Conservation (phyloP, 2,329 filamentous ascomycete species). For the Westerdykella sp. region DNA sequence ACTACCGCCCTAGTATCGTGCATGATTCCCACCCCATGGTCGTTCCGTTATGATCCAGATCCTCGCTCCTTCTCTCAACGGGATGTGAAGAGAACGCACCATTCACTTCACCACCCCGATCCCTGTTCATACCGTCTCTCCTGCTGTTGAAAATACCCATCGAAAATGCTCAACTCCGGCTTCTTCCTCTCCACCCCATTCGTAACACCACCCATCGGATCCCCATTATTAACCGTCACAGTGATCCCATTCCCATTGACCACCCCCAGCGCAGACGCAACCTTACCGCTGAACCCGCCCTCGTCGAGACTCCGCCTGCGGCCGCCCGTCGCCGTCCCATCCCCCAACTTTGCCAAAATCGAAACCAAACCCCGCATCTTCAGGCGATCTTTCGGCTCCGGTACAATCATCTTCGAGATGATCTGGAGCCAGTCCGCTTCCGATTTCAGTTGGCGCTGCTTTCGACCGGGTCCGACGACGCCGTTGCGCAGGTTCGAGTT, state of each 20-base stretch:
- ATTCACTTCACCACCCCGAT: constrained; percentile 1
- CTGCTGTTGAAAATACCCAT: constrained; percentile 33
- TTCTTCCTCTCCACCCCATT: constrained; percentile 12
- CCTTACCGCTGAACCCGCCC: constrained; percentile 29
- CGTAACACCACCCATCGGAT: neutral
- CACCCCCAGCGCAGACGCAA: constrained; percentile 15
- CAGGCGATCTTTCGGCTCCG: constrained; percentile 29
- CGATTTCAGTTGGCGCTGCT: constrained; percentile 27
- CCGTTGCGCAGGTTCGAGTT: constrained; percentile 27
- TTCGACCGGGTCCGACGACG: constrained; percentile 23
- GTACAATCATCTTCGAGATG: constrained; percentile 32
- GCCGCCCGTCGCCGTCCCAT: constrained; percentile 22
- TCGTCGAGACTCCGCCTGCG: constrained; percentile 32
- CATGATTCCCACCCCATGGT: too few relatives aligned
- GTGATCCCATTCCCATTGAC: constrained; percentile 4
- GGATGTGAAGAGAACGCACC: constrained; percentile 6
- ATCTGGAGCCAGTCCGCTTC: constrained; percentile 32
- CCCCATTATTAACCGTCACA: constrained; percentile 1
- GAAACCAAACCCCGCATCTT: constrained; percentile 25
- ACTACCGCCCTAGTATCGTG: too few relatives aligned
- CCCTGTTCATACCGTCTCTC: constrained; percentile 10
- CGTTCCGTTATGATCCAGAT: neutral
- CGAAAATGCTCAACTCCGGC: constrained; percentile 31
- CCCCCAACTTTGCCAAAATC: constrained; percentile 24
- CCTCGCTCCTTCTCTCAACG: constrained; percentile 10